A percentile compares a stretch with the other conserved stretches of the same genome.
These are phyloP conservation scores for Talaromyces rugulosus DNA, from an alignment of 2,329 filamentous ascomycete species.

Conservation along the genomic window DNA sequence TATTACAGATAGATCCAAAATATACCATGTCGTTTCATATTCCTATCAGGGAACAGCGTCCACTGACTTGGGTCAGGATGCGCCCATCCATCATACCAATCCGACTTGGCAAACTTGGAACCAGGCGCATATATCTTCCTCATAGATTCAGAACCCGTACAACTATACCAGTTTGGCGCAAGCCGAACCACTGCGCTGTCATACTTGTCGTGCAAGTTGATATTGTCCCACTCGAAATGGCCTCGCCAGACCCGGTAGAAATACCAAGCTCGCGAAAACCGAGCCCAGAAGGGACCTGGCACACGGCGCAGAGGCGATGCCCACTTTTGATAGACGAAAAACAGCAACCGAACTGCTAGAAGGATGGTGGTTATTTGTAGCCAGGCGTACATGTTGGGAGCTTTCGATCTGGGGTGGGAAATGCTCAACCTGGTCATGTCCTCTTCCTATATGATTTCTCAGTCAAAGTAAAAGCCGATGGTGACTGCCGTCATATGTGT, in stretches of 20 bases:
- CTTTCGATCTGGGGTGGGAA: background rate
- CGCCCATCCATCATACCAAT: conserved; percentile 16
- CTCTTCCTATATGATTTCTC: background rate
- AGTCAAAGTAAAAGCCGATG: background rate
- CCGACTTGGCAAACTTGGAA: conserved; percentile 15
- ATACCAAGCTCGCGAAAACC: conserved; percentile 45
- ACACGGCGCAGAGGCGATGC: conserved; percentile 35
- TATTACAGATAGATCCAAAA: background rate
- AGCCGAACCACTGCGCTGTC: conserved; percentile 21
- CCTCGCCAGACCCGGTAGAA: conserved; percentile 33
- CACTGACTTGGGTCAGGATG: conserved; percentile 23
- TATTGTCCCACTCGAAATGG: conserved; percentile 36
- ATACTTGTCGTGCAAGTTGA: conserved; percentile 38
- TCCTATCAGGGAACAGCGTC: conserved; percentile 29
- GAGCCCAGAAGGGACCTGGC: conserved; percentile 44
- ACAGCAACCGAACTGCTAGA: conserved; percentile 13
- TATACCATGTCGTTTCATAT: conserved; percentile 35
- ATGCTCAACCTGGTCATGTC: background rate
- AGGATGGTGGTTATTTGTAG: background rate
- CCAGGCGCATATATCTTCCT: conserved; percentile 16
- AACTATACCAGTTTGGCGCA: conserved; percentile 14
- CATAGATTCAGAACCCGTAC: conserved; percentile 9
- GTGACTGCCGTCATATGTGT: background rate
- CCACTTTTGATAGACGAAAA: conserved; percentile 19
- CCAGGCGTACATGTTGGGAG: background rate